phyloP scores from a whole-genome alignment of 805 yeast species.

The Pichia cabralensis region DNA sequence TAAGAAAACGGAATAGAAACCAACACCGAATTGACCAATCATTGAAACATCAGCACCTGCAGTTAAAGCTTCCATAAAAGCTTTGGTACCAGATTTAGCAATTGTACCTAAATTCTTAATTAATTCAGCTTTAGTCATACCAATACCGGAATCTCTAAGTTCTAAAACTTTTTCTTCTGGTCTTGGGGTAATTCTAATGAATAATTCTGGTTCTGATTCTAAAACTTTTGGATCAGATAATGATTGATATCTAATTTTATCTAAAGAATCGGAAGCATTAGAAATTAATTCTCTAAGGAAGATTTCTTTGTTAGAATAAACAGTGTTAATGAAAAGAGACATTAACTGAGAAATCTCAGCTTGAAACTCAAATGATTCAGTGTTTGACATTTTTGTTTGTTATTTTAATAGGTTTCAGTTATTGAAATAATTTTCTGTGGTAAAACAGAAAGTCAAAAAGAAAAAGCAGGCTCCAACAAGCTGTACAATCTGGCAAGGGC shows the following conservation, averaged over 20 bases:
- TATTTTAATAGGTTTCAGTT: too few relatives aligned
- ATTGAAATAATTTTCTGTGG: not conserved
- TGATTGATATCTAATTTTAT: constrained; percentile 96
- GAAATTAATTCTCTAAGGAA: constrained; percentile 98
- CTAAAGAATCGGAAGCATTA: constrained; percentile 98
- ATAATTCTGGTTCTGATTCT: constrained; percentile 92
- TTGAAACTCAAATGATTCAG: constrained; percentile 92
- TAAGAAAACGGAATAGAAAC: constrained; percentile 98
- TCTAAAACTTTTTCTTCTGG: constrained; percentile 92
- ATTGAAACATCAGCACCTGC: constrained; percentile 99
- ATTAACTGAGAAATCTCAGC: constrained; percentile 99
- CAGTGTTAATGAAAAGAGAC: constrained; percentile 99
- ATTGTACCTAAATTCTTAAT: constrained; percentile 99
- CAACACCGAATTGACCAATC: constrained; percentile 99
- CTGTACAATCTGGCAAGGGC: too few relatives aligned
- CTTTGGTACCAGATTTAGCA: constrained; percentile 99
- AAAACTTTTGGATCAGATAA: constrained; percentile 83
- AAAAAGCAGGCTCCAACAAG: too few relatives aligned
- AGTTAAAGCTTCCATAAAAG: constrained; percentile 98
- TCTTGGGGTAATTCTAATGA: constrained; percentile 94
- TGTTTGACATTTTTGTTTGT: constrained; percentile 23
- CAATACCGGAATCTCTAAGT: constrained; percentile 99
- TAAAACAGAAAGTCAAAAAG: not conserved
- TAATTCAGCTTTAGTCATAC: constrained; percentile 99
- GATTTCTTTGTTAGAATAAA: constrained; percentile 97